Conservation (phyloP, 176 grass and related monocot species). For the Triticum urartu region DNA sequence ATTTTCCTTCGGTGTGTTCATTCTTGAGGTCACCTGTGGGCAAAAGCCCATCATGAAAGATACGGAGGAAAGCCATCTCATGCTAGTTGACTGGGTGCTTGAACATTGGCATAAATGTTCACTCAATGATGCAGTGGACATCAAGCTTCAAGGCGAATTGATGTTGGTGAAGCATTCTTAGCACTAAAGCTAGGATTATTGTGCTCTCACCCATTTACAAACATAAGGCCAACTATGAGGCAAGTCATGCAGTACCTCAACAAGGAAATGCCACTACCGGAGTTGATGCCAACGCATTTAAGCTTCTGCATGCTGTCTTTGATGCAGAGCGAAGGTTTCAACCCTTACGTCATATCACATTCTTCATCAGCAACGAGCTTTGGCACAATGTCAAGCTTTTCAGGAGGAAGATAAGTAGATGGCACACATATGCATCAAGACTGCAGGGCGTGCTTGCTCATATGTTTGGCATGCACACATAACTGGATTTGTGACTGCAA, state of each 20-base stretch:
- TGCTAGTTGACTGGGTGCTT: background rate
- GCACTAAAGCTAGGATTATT: slow-evolving; percentile 5
- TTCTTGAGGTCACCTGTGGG: slow-evolving; percentile 1
- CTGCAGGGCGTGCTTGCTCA: background rate
- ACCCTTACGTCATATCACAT: background rate
- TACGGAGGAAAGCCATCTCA: background rate
- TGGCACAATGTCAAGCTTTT: background rate
- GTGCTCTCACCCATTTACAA: slow-evolving; percentile 4
- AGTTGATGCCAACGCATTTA: background rate
- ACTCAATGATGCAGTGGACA: background rate
- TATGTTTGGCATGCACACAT: background rate
- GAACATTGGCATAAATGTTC: background rate
- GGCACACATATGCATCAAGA: background rate
- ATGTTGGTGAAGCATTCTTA: background rate
- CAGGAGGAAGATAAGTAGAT: background rate
- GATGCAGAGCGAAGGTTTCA: slow-evolving; percentile 2
- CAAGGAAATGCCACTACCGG: background rate
- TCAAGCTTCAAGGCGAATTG: background rate
- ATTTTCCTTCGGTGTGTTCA: background rate
- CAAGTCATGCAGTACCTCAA: background rate
- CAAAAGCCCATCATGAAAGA: background rate
- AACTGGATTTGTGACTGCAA: background rate
- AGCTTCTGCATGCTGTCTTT: background rate
- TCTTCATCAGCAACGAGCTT: slow-evolving; percentile 1
- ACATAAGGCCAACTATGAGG: background rate